A percentile compares a stretch with the other conserved stretches of the same genome.
Evolutionary conservation across 106 monocot genomes (phyloP).

Genomic region (Posidonia australis): DNA sequence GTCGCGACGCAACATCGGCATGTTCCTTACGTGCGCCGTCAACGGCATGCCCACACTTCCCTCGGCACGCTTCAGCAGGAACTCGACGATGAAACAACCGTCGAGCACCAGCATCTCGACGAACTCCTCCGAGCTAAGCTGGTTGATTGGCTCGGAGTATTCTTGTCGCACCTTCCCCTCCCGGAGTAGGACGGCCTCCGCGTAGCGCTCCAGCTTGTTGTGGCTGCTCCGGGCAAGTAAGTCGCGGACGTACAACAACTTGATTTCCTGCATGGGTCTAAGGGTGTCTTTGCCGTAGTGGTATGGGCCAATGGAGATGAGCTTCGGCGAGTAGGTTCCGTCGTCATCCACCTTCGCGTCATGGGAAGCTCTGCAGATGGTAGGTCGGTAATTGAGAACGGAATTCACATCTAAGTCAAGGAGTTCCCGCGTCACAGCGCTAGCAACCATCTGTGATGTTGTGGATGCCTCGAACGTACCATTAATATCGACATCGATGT

Average conservation of each 20-base stretch:
- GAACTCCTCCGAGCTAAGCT: neutral
- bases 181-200: neutral
- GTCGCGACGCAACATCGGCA: neutral
- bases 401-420: neutral
- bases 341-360: neutral
- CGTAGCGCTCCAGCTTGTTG: neutral
- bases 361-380: neutral
- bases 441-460: too few relatives aligned
- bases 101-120: slow-evolving; percentile 6
- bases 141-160: neutral
- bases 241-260: neutral
- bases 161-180: neutral
- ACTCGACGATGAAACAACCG: neutral
- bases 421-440: too few relatives aligned
- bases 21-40: neutral
- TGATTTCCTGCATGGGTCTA: slow-evolving; percentile 1
- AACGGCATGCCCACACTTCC: neutral
- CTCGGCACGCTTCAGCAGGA: neutral
- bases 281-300: neutral
- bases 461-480: too few relatives aligned
- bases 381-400: neutral
- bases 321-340: neutral
- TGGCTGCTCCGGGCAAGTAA: neutral
- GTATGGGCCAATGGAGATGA: slow-evolving; percentile 7
- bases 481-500: too few relatives aligned